These are phyloP conservation scores for Fusarium sp. DNA, from an alignment of 2,329 filamentous ascomycete species.

Conservation along the genomic window DNA sequence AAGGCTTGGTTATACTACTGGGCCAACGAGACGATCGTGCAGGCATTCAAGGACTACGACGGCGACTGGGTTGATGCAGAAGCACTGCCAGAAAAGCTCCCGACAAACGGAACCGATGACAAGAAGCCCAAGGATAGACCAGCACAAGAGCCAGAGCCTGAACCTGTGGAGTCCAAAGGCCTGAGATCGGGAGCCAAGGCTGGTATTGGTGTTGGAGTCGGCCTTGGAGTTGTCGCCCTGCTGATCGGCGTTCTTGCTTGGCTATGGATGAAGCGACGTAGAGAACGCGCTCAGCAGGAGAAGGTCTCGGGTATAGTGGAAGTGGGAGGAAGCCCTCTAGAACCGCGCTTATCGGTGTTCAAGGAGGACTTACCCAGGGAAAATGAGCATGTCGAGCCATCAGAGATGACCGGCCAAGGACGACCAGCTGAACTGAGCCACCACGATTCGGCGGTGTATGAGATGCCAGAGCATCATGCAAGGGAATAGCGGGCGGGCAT, in stretches of 20 bases:
- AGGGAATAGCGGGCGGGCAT: background rate
- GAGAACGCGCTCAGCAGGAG: background rate
- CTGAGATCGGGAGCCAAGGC: background rate
- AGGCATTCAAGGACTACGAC: background rate
- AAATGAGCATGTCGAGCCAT: background rate
- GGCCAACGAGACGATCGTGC: conserved; percentile 3
- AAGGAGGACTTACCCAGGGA: background rate
- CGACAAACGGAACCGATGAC: background rate
- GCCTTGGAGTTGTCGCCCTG: background rate
- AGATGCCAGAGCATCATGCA: background rate
- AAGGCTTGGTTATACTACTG: conserved; percentile 9
- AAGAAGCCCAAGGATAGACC: background rate
- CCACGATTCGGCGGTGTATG: background rate
- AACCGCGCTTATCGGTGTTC: background rate
- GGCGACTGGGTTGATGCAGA: background rate
- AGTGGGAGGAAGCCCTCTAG: background rate
- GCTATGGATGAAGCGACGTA: background rate
- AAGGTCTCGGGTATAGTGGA: background rate
- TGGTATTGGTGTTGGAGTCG: conserved; percentile 3
- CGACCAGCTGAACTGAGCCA: background rate
- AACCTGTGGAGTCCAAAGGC: fast-evolving
- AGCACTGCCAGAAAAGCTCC: background rate
- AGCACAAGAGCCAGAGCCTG: background rate
- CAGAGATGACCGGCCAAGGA: background rate
- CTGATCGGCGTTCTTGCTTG: background rate